Evolutionary conservation across 2,329 filamentous ascomycete species (phyloP).

Genomic region (Stagonosporopsis vannaccii): DNA sequence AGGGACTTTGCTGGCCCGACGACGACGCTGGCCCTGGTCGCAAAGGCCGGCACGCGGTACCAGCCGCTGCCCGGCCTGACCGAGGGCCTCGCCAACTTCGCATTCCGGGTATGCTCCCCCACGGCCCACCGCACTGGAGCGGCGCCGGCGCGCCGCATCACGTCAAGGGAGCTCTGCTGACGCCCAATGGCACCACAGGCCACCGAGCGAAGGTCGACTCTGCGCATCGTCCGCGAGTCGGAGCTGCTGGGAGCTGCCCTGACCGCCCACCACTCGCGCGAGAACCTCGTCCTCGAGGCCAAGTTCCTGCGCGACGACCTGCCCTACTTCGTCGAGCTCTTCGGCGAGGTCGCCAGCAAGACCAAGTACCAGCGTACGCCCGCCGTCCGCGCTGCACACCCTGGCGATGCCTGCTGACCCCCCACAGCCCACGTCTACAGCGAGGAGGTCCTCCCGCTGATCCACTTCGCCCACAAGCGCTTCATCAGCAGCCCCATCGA

Average conservation of each 20-base stretch:
- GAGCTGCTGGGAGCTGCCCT: constrained; percentile 95
- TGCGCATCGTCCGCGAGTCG: constrained; percentile 92
- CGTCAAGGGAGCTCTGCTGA: constrained; percentile 9
- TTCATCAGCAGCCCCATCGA: constrained; percentile 68
- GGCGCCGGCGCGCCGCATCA: not conserved
- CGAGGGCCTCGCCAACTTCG: constrained; percentile 90
- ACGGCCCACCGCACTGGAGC: no score
- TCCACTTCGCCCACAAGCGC: constrained; percentile 79
- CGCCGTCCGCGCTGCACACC: not conserved
- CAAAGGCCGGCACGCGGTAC: constrained; percentile 94
- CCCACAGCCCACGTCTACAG: constrained; percentile 81
- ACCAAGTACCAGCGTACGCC: constrained; percentile 78
- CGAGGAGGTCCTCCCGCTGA: constrained; percentile 81
- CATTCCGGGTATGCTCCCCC: constrained; percentile 79
- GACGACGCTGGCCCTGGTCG: constrained; percentile 87
- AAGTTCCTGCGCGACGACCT: constrained; percentile 96
- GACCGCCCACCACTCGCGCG: constrained; percentile 85
- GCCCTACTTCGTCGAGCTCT: constrained; percentile 95
- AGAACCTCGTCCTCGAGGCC: constrained; percentile 89
- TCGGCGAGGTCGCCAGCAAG: constrained; percentile 87
- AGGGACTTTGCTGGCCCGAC: constrained; percentile 88
- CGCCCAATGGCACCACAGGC: constrained; percentile 60
- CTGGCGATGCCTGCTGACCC: constrained; percentile 6
- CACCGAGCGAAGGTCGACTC: constrained; percentile 84
- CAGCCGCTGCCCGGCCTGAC: constrained; percentile 89